Evolutionary conservation across 768 basidiomycete species (phyloP).

Genomic region (Cystobasidium onofrii): DNA sequence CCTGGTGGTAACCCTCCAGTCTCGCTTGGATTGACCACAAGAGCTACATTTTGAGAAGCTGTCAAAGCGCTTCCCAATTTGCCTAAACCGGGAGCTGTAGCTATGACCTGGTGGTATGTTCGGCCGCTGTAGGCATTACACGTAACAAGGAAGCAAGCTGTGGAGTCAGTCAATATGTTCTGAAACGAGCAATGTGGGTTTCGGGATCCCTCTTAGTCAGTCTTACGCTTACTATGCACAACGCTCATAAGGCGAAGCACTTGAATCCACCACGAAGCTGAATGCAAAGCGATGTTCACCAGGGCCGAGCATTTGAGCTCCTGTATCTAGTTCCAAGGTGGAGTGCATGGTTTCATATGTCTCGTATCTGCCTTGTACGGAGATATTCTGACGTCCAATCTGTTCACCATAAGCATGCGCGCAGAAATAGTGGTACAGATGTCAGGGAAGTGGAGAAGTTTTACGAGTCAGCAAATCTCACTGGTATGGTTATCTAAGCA

Average conservation of each 20-base stretch:
- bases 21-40: conserved; percentile 7
- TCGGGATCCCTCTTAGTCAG: too few species aligned
- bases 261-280: conserved; percentile 2
- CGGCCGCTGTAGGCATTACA: background rate
- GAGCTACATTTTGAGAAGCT: background rate
- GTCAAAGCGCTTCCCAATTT: conserved; percentile 8
- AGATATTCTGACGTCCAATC: conserved; percentile 21
- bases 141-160: too few species aligned
- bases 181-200: too few species aligned
- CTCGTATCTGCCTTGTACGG: background rate
- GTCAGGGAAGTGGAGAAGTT: background rate
- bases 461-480: background rate
- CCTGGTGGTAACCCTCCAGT: conserved; percentile 25
- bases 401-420: background rate
- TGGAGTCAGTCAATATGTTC: too few species aligned
- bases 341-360: background rate
- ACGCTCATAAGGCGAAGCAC: conserved; percentile 23
- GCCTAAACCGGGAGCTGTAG: conserved; percentile 22
- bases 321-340: conserved; percentile 14
- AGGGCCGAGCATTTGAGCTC: conserved; percentile 19
- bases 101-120: conserved; percentile 19
- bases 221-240: background rate
- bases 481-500: too few species aligned
- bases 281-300: conserved; percentile 24
- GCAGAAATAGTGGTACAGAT: background rate